Evolutionary conservation across 2,329 filamentous ascomycete species (phyloP).

Genomic region (Chaetothyriales sp.): DNA sequence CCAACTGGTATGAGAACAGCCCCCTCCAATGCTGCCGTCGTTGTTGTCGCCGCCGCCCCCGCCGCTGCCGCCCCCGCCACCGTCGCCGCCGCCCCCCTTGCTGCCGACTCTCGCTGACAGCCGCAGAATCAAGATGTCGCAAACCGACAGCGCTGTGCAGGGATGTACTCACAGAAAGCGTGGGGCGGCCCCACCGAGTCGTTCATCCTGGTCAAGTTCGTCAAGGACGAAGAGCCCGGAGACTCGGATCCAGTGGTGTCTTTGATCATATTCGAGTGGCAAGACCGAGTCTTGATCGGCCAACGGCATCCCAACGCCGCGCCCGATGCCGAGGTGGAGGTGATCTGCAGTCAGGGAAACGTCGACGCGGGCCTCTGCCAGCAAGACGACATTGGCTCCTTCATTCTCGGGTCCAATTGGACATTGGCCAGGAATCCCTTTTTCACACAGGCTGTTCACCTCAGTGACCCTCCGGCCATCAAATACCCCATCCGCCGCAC

Average conservation of each 20-base stretch:
- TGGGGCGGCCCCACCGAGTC: conserved; percentile 85
- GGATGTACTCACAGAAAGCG: conserved; percentile 83
- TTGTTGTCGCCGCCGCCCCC: neutral
- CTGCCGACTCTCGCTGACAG: conserved; percentile 1
- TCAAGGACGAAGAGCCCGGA: conserved; percentile 44
- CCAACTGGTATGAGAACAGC: neutral
- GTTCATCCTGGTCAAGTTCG: conserved; percentile 75
- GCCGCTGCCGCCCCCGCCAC: too few relatives aligned
- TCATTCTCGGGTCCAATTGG: conserved; percentile 66
- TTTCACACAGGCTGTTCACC: conserved; percentile 64
- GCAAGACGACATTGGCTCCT: conserved; percentile 64
- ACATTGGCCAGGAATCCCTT: conserved; percentile 59
- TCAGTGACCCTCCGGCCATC: conserved; percentile 57
- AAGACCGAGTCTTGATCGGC: conserved; percentile 67
- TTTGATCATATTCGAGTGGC: conserved; percentile 88
- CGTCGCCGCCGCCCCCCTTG: neutral
- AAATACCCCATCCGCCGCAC: conserved; percentile 80
- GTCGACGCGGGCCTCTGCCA: conserved; percentile 61
- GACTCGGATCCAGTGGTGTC: conserved; percentile 64
- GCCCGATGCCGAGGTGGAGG: conserved; percentile 45
- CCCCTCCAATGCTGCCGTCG: neutral
- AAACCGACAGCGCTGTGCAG: conserved; percentile 70
- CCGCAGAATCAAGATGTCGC: conserved; percentile 59
- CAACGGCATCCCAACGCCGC: conserved; percentile 28
- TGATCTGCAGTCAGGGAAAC: conserved; percentile 62